Conservation (phyloP, 768 basidiomycete genomes). For the Kwoniella dejecticola region DNA sequence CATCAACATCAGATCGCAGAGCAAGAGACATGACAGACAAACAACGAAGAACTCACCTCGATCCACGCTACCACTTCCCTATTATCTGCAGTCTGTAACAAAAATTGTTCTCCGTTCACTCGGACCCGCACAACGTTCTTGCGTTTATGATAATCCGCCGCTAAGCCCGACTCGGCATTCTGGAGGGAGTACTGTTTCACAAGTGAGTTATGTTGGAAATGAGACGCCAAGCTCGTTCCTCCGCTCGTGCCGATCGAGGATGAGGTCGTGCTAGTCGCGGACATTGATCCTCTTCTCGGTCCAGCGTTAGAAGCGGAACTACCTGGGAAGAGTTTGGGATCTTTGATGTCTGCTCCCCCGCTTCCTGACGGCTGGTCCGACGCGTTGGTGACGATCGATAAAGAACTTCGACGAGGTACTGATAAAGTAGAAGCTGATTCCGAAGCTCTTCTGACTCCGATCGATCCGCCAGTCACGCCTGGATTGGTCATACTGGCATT, state of each 20-base stretch:
- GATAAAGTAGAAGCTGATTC: conserved; percentile 8
- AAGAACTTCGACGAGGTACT: conserved; percentile 10
- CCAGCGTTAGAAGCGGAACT: conserved; percentile 7
- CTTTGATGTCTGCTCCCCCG: conserved; percentile 36
- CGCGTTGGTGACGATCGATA: conserved; percentile 17
- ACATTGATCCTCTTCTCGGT: conserved; percentile 24
- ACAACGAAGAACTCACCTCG: conserved; percentile 77
- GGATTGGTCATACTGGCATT: background rate
- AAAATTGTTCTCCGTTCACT: conserved; percentile 93
- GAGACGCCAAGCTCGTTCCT: conserved; percentile 29
- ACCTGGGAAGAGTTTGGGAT: conserved; percentile 30
- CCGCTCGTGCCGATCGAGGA: conserved; percentile 4
- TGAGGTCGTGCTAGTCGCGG: conserved; percentile 14
- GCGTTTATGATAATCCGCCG: conserved; percentile 90
- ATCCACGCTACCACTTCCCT: conserved; percentile 91
- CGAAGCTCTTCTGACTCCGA: conserved; percentile 6
- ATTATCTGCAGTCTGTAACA: conserved; percentile 83
- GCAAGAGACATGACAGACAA: background rate
- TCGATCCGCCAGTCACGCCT: background rate
- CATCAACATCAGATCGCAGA: background rate
- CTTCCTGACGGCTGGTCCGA: background rate
- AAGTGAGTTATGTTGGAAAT: conserved; percentile 58
- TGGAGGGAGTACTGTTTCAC: conserved; percentile 78
- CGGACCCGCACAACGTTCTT: conserved; percentile 90
- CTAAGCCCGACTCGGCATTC: conserved; percentile 88